Evolutionary conservation across 192 early-diverging fungal genomes (phyloP).

Genomic region (Gonapodya sp.): DNA sequence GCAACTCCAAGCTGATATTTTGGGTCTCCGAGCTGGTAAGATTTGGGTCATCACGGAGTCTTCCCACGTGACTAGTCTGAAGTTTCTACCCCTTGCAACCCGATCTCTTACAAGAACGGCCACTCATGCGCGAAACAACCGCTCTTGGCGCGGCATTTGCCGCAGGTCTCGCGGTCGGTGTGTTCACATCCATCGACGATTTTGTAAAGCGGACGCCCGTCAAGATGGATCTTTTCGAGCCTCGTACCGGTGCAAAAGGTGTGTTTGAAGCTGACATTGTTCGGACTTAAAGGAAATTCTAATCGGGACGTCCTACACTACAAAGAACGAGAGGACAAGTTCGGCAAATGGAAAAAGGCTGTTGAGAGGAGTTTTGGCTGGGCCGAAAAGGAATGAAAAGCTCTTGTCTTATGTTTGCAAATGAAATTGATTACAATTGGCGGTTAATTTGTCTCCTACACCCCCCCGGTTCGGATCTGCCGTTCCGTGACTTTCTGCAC

Average conservation of each 20-base stretch:
- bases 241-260: conserved; percentile 11
- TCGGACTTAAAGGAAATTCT: neutral
- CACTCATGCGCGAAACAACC: conserved; percentile 83
- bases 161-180: conserved; percentile 64
- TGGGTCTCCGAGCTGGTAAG: conserved; percentile 60
- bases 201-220: conserved; percentile 8
- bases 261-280: conserved; percentile 15
- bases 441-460: no score
- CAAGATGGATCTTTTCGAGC: conserved; percentile 9
- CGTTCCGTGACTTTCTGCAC: no score
- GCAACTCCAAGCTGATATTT: conserved; percentile 84
- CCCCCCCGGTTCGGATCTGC: no score
- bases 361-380: conserved; percentile 59
- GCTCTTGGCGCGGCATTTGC: conserved; percentile 87
- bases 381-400: conserved; percentile 20
- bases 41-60: neutral
- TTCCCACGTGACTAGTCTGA: neutral
- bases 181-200: conserved; percentile 24
- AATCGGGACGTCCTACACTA: neutral
- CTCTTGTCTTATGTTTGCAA: no score
- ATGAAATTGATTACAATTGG: no score
- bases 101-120: conserved; percentile 32
- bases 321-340: conserved; percentile 51
- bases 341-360: conserved; percentile 63
- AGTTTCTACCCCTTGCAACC: neutral